Percentiles rank a stretch among this genome's conserved stretches.
phyloP scores from a whole-genome alignment of 208 protist genomes.

The Cochliopodium minus region DNA sequence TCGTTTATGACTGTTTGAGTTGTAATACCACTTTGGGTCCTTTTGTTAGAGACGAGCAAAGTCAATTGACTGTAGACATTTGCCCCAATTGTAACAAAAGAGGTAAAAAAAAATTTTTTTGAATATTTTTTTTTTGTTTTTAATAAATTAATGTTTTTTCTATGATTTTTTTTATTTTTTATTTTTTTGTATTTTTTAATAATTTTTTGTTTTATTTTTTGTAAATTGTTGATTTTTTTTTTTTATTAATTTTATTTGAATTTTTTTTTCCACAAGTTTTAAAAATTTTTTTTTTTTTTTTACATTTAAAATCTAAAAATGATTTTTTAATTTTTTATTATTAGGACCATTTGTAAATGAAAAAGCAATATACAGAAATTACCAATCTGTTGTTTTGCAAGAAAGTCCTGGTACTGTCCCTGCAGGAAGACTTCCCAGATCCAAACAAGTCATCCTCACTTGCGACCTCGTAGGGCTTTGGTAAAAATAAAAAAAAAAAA shows the following conservation, averaged over 20 bases:
- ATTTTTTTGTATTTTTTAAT: no score
- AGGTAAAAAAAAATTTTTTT: no score
- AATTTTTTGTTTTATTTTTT: no score
- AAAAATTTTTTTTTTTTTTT: constrained; percentile 78
- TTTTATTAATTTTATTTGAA: no score
- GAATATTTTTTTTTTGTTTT: no score
- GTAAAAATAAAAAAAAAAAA: no score
- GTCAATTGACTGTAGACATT: constrained; percentile 41
- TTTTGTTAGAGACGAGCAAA: constrained; percentile 57
- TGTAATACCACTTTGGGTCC: constrained; percentile 75
- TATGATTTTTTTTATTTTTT: no score
- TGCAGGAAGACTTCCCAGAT: constrained; percentile 84
- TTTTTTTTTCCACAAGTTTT: no score
- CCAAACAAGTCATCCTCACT: constrained; percentile 88
- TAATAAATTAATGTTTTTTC: no score
- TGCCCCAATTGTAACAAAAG: constrained; percentile 71
- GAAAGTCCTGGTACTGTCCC: constrained; percentile 94
- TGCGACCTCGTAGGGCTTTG: constrained; percentile 95
- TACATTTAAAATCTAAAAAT: constrained; percentile 79
- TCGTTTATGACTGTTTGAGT: constrained; percentile 84
- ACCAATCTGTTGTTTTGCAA: constrained; percentile 88
- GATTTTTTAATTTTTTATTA: no score
- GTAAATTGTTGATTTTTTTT: no score
- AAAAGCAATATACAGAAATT: constrained; percentile 96
- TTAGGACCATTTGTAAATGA: no score